Evolutionary conservation across 495 filamentous ascomycete genomes (phyloP), one percentile per base, ranked within the genome.

Genomic region (Penicillium alfredii): DNA sequence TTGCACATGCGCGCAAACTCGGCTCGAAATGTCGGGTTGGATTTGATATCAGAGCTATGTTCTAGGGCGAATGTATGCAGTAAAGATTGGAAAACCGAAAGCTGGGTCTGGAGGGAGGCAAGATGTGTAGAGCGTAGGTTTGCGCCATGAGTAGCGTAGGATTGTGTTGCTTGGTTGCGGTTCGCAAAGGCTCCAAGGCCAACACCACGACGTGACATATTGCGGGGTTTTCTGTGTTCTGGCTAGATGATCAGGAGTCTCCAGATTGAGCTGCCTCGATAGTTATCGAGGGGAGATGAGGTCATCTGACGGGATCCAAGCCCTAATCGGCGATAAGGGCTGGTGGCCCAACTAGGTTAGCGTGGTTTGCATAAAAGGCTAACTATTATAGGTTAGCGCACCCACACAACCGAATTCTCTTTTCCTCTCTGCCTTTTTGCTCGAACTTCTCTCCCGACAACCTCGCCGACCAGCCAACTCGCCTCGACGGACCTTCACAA

Each of bases 1-100:
- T 87, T 80, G 64, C 92, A 98, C 93, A 98, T 97, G 47, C 90
- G 85, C 4, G 92, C 92, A 56, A 98, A 98, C 66, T 97, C 89
- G 10, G 88, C 86, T 18, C 93, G 86, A 62, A 98, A 98, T 1
- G 77, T 80, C 8, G 93, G 92, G 58, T 95, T 88, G 3, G 88
- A 94, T 42, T 88, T 87, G 45, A 98, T 98, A 51, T 88, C 89
- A 54, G 88, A 88, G 42, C 81, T 85, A 65, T 98, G 92, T 28
- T 88, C 92, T 39, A 85, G 69, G n/a, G 88, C 85, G 61, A 97
- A 98, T 53, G 87, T 85, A 58, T 94, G 86, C 6, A 98, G 80
- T 2, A 94, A 69, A 1, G 86, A 86, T 45, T 94, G 89, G 73
- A 98, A 98, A 50, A 97, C 88, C 42, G 87, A 79, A 44, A 98